Conservation (phyloP, 106 monocot genomes). For the Xerophyta viscosa region DNA sequence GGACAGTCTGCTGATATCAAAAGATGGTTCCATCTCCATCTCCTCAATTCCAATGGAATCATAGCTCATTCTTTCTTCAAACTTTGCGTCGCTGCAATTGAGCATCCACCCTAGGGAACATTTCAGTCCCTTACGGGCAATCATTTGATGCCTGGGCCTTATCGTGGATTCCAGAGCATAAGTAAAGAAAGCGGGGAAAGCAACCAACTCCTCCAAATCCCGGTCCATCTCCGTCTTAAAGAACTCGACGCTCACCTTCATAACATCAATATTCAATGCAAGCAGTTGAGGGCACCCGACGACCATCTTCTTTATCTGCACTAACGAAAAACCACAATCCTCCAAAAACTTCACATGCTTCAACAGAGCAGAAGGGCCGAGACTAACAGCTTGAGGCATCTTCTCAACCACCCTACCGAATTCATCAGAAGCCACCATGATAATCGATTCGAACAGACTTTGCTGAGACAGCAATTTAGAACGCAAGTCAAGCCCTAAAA, state of each 20-base stretch:
- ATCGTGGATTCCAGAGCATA: conserved; percentile 85
- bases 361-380: conserved; percentile 36
- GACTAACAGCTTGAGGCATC: conserved; percentile 83
- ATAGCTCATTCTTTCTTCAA: conserved; percentile 79
- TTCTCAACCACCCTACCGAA: conserved; percentile 74
- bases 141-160: conserved; percentile 62
- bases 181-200: conserved; percentile 92
- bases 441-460: conserved; percentile 56
- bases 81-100: conserved; percentile 71
- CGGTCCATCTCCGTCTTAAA: conserved; percentile 82
- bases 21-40: conserved; percentile 52
- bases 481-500: conserved; percentile 68
- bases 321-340: conserved; percentile 55
- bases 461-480: conserved; percentile 52
- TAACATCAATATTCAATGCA: conserved; percentile 80
- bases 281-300: conserved; percentile 76
- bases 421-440: conserved; percentile 48
- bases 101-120: conserved; percentile 96
- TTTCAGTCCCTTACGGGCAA: conserved; percentile 54
- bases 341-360: conserved; percentile 76
- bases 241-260: conserved; percentile 79
- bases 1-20: conserved; percentile 30
- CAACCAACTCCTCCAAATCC: conserved; percentile 78
- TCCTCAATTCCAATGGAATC: conserved; percentile 89
- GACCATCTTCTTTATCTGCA: conserved; percentile 75